Conservation (phyloP, 1,139 yeast species). For the Nakaseomyces nivariensis region DNA sequence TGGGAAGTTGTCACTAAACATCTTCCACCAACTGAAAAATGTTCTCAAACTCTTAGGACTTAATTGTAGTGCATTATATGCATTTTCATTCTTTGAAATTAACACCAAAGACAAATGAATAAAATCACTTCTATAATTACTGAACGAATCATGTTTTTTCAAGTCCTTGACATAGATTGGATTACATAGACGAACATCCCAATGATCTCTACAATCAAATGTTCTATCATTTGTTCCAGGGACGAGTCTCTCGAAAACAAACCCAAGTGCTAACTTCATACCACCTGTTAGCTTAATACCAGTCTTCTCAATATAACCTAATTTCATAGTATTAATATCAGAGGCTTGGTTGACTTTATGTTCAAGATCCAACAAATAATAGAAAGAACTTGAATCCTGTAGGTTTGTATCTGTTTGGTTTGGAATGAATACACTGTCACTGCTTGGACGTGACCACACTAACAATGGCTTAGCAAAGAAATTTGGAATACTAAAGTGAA, state of each 20-base stretch:
- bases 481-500: slow-evolving; percentile 63
- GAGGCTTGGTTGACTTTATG: slow-evolving; percentile 15
- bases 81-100: slow-evolving; percentile 36
- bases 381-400: slow-evolving; percentile 43
- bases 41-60: slow-evolving; percentile 60
- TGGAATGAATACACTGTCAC: slow-evolving; percentile 38
- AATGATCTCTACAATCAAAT: slow-evolving; percentile 56
- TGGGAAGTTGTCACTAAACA: slow-evolving; percentile 69
- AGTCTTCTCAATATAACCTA: slow-evolving; percentile 37
- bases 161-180: slow-evolving; percentile 47
- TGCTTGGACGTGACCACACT: slow-evolving; percentile 50
- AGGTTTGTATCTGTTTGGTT: slow-evolving; percentile 33
- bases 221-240: slow-evolving; percentile 35
- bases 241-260: slow-evolving; percentile 43
- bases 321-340: slow-evolving; percentile 17
- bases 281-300: slow-evolving; percentile 55
- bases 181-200: slow-evolving; percentile 50
- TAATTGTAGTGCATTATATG: slow-evolving; percentile 65
- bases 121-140: slow-evolving; percentile 68
- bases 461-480: slow-evolving; percentile 48
- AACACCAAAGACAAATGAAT: slow-evolving; percentile 70
- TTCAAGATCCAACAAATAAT: slow-evolving; percentile 35
- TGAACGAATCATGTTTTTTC: slow-evolving; percentile 58
- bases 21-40: slow-evolving; percentile 78
- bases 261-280: slow-evolving; percentile 47